These are phyloP conservation scores for Populus hybrid DNA, from an alignment of 441 rosid species.

Conservation along the genomic window DNA sequence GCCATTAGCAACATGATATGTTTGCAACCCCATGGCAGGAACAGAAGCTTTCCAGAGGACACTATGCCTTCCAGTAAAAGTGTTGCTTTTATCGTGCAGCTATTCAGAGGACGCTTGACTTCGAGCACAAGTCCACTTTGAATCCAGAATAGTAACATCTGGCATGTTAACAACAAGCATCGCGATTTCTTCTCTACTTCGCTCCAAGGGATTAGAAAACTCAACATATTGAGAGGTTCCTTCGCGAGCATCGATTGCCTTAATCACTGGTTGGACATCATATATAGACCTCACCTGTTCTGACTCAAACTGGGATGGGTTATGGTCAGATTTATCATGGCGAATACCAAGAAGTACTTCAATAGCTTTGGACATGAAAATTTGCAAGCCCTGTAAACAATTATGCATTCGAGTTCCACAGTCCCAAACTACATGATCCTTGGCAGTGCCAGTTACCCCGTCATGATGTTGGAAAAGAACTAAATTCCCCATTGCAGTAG, in stretches of 20 bases:
- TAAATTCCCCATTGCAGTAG: constrained; percentile 92
- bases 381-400: constrained; percentile 82
- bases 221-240: constrained; percentile 74
- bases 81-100: constrained; percentile 63
- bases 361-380: constrained; percentile 93
- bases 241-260: constrained; percentile 41
- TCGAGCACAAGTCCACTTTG: constrained; percentile 85
- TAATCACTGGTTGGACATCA: constrained; percentile 48
- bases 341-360: constrained; percentile 80
- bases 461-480: constrained; percentile 99
- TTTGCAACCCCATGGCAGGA: constrained; percentile 86
- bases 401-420: constrained; percentile 91
- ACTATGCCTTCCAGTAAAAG: constrained; percentile 81
- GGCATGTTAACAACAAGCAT: constrained; percentile 66
- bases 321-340: constrained; percentile 75
- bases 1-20: constrained; percentile 78
- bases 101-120: constrained; percentile 94
- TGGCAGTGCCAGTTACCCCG: constrained; percentile 96
- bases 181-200: constrained; percentile 74
- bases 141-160: constrained; percentile 73
- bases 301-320: constrained; percentile 74
- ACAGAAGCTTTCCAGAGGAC: constrained; percentile 86
- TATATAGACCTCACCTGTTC: constrained; percentile 75
- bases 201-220: constrained; percentile 85
- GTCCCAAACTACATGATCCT: constrained; percentile 89